Evolutionary conservation across 73 alveolate species (phyloP), one percentile per base, ranked within the genome.

Genomic region (Durusdinium trenchii): DNA sequence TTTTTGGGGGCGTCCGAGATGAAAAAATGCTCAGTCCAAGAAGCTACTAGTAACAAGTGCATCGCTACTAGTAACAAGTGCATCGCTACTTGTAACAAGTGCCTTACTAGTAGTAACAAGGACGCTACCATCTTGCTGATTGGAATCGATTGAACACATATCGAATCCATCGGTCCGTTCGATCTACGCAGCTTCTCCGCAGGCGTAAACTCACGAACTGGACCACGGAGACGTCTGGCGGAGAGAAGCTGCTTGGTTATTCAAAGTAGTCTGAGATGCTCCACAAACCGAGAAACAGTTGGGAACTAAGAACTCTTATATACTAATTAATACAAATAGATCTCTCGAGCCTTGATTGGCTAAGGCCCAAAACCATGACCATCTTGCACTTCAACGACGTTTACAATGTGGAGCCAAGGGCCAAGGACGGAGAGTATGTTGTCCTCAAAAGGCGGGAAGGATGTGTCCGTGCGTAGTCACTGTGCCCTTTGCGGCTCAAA

Each of bases 321-420:
- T n/a, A n/a, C n/a, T n/a, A n/a, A n/a, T n/a, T n/a, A n/a, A n/a
- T n/a, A n/a, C n/a, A n/a, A n/a, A n/a, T n/a, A n/a, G n/a, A n/a
- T n/a, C n/a, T n/a, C n/a, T n/a, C 42, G 32, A 6, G 6, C 32
- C 32, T 42, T 23, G 78, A 36, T 0, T 0, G 35, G 47, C 50
- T 23, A 38, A 95, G 89, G 99, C 84, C 94, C 57, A 82, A 95
- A 60, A 48, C 40, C 60, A 95, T 95, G 94, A 95, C 95, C 46
- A 81, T 95, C 46, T 40, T 95, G 36, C 99, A 95, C 71, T 95
- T 95, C 95, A 95, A 95, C 28, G 99, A 79, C n/a, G 94, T 94
- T 83, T 94, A 94, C 99, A 94, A 94, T 38, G 99, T 94, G 83
- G 99, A 94, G 50, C 94, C 94, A 5, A n/a, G 99, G 3, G 60